These are phyloP conservation scores for Allantophomopsis cytisporea DNA, from an alignment of 2,329 filamentous ascomycete genomes.

Conservation along the genomic window DNA sequence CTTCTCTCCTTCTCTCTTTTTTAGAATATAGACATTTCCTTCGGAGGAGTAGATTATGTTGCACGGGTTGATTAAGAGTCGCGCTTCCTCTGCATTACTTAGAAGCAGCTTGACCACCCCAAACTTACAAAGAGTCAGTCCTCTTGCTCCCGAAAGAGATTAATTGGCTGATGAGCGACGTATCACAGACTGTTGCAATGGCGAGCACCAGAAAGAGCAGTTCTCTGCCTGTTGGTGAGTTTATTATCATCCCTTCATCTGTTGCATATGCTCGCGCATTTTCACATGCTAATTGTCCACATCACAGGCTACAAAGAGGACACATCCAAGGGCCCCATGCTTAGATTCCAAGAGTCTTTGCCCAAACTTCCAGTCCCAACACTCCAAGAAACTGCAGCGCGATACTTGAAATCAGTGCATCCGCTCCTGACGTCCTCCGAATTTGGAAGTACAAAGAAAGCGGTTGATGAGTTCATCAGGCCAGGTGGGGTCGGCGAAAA, in stretches of 20 bases:
- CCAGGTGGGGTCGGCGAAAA: constrained; percentile 73
- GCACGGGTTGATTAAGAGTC: constrained; percentile 17
- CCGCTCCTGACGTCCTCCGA: constrained; percentile 58
- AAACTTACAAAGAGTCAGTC: constrained; percentile 12
- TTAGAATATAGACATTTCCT: too few species aligned
- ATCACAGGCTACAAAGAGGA: constrained; percentile 64
- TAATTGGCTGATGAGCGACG: too few species aligned
- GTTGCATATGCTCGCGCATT: constrained; percentile 2
- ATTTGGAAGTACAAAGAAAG: constrained; percentile 62
- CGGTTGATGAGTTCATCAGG: constrained; percentile 76
- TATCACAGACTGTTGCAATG: constrained; percentile 28
- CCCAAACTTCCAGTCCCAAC: constrained; percentile 67
- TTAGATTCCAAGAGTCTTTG: constrained; percentile 77
- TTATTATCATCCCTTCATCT: not conserved
- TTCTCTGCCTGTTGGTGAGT: constrained; percentile 37
- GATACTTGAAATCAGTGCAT: constrained; percentile 70
- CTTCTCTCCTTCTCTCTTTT: too few species aligned
- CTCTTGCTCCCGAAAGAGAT: too few species aligned
- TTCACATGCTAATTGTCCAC: constrained; percentile 4
- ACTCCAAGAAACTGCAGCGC: constrained; percentile 67
- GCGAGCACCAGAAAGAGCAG: constrained; percentile 39
- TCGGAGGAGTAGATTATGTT: constrained; percentile 11
- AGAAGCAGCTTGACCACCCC: constrained; percentile 14
- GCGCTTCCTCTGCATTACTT: constrained; percentile 16
- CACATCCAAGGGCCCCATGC: constrained; percentile 64